Conservation (phyloP, 805 yeast species). For the Ogataea polymorpha region DNA sequence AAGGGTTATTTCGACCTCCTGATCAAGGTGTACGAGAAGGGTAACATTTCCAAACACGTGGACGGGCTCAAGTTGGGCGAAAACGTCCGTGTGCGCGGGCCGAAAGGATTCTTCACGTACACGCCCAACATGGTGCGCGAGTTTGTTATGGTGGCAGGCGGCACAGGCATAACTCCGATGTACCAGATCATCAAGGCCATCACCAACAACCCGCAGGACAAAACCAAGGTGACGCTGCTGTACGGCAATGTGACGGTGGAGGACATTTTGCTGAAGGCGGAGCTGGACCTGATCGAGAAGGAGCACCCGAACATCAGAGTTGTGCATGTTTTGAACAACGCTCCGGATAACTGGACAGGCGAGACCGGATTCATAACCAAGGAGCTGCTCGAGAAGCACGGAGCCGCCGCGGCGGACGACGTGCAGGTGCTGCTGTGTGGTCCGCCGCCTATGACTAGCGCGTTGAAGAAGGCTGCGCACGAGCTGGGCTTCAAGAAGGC, state of each 20-base stretch:
- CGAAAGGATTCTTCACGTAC: slow-evolving; percentile 85
- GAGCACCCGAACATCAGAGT: slow-evolving; percentile 61
- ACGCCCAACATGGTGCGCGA: slow-evolving; percentile 70
- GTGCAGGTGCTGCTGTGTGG: slow-evolving; percentile 83
- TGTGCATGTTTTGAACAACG: slow-evolving; percentile 71
- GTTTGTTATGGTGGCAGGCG: slow-evolving; percentile 93
- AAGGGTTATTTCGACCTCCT: slow-evolving; percentile 81
- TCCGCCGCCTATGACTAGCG: slow-evolving; percentile 88
- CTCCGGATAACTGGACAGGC: slow-evolving; percentile 73
- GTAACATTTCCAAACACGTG: slow-evolving; percentile 76
- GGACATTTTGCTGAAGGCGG: slow-evolving; percentile 78
- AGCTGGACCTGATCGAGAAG: slow-evolving; percentile 64
- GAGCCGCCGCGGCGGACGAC: slow-evolving; percentile 60
- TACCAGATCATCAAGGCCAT: slow-evolving; percentile 85
- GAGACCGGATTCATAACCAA: slow-evolving; percentile 77
- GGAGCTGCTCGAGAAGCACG: slow-evolving; percentile 60
- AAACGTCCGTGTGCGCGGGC: slow-evolving; percentile 75
- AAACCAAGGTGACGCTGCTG: slow-evolving; percentile 67
- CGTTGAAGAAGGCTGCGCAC: slow-evolving; percentile 76
- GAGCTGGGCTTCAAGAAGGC: slow-evolving; percentile 78
- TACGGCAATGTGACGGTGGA: slow-evolving; percentile 80
- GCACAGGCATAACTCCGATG: slow-evolving; percentile 97
- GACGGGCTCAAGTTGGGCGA: slow-evolving; percentile 77
- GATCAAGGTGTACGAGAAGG: slow-evolving; percentile 81
- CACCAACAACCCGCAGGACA: slow-evolving; percentile 70